Evolutionary conservation across 129 eudicot species (phyloP).

Genomic region (Silybum marianum): DNA sequence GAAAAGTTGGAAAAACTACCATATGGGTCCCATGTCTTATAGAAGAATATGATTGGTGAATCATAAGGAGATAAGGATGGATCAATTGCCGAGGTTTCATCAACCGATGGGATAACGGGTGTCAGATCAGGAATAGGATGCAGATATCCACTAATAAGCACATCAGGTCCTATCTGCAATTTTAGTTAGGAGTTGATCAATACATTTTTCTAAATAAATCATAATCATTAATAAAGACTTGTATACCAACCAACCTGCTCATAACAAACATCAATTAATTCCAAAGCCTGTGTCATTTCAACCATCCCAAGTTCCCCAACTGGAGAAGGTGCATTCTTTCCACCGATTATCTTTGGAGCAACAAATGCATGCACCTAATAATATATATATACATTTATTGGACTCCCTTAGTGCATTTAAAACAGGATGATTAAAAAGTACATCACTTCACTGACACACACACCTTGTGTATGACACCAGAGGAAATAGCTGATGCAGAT

Average conservation of each 20-base stretch:
- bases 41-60: conserved; percentile 78
- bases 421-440: neutral
- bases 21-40: conserved; percentile 96
- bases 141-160: conserved; percentile 95
- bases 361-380: conserved; percentile 89
- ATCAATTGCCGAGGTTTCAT: conserved; percentile 87
- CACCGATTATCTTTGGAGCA: conserved; percentile 98
- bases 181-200: neutral
- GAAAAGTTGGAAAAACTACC: conserved; percentile 97
- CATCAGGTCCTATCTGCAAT: conserved; percentile 91
- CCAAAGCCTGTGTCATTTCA: conserved; percentile 97
- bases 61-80: conserved; percentile 85
- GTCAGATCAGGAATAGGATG: conserved; percentile 92
- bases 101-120: conserved; percentile 77
- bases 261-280: conserved; percentile 75
- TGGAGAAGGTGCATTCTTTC: conserved; percentile 92
- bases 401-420: neutral
- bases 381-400: neutral
- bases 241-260: conserved; percentile 73
- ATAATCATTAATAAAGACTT: neutral
- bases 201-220: neutral
- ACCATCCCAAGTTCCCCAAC: conserved; percentile 99
- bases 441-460: neutral
- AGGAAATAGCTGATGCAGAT: conserved; percentile 87
- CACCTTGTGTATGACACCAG: conserved; percentile 98